phyloP scores from a whole-genome alignment of 192 early-diverging fungal species.

The Pilaira anomala region DNA sequence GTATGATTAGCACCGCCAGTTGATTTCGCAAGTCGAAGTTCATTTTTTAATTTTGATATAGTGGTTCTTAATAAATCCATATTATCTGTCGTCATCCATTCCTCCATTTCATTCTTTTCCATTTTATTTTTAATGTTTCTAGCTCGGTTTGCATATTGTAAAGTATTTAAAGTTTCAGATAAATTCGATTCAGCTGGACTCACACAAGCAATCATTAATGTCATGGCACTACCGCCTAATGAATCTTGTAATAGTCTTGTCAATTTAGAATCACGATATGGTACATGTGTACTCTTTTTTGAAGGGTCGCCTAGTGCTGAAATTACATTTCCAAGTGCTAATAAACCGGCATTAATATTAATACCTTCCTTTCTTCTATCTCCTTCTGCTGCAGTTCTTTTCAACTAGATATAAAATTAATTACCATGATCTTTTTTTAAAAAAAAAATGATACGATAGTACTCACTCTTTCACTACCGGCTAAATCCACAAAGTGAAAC shows the following conservation, averaged over 20 bases:
- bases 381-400: constrained; percentile 89
- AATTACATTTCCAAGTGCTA: constrained; percentile 97
- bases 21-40: constrained; percentile 46
- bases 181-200: constrained; percentile 82
- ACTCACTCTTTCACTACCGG: constrained; percentile 84
- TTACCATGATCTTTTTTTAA: constrained; percentile 4
- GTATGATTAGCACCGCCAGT: not conserved
- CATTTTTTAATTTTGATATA: constrained; percentile 59
- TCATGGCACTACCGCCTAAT: constrained; percentile 91
- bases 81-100: constrained; percentile 61
- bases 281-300: constrained; percentile 71
- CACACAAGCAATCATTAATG: constrained; percentile 95
- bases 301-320: constrained; percentile 86
- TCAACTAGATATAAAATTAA: constrained; percentile 49
- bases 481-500: constrained; percentile 99
- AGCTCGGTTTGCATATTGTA: constrained; percentile 94
- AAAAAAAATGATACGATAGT: not conserved
- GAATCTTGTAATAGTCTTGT: constrained; percentile 96
- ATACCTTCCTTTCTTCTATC: constrained; percentile 95
- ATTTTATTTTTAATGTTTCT: constrained; percentile 93
- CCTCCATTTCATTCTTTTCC: constrained; percentile 67
- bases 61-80: constrained; percentile 63
- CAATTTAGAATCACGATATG: constrained; percentile 96
- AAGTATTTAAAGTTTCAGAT: constrained; percentile 90
- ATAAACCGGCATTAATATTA: constrained; percentile 91